Percentiles rank a stretch among this genome's conserved stretches.
These are phyloP conservation scores for Bothriochloa decipiens DNA, from an alignment of 176 grass and related monocot species.

Conservation along the genomic window DNA sequence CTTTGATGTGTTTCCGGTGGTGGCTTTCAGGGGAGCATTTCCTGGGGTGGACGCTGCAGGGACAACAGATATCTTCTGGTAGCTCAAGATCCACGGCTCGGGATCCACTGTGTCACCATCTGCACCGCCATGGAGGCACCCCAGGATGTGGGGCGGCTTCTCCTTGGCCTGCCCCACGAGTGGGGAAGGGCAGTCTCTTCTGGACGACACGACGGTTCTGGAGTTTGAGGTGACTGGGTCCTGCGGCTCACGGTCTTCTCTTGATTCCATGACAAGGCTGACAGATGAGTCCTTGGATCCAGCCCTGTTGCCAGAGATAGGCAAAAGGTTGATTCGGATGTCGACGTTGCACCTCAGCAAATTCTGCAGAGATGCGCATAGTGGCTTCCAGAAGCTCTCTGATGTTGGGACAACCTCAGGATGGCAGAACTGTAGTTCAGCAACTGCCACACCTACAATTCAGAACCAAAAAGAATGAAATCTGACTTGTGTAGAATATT, in stretches of 20 bases:
- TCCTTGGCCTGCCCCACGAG: conserved; percentile 31
- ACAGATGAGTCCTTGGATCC: conserved; percentile 49
- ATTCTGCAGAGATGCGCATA: conserved; percentile 67
- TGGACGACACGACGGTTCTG: conserved; percentile 46
- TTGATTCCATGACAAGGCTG: conserved; percentile 55
- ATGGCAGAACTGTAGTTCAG: conserved; percentile 65
- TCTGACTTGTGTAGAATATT: background rate
- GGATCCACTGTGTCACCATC: conserved; percentile 14
- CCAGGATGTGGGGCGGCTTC: conserved; percentile 37
- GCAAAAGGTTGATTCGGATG: conserved; percentile 60
- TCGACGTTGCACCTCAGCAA: conserved; percentile 81
- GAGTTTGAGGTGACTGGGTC: conserved; percentile 13
- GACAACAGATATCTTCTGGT: conserved; percentile 48
- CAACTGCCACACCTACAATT: conserved; percentile 66
- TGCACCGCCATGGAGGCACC: conserved; percentile 36
- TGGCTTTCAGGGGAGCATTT: conserved; percentile 7
- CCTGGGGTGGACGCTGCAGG: conserved; percentile 42
- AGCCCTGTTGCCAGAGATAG: conserved; percentile 26
- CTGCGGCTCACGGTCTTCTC: conserved; percentile 41
- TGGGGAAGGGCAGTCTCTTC: conserved; percentile 42
- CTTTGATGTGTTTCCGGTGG: background rate
- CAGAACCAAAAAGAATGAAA: conserved; percentile 25
- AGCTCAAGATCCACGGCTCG: conserved; percentile 48
- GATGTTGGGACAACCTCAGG: conserved; percentile 56
- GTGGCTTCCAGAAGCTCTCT: conserved; percentile 65